Base-by-base conservation (phyloP, 805 yeast genomes). In the Kodamaea kakaduensis region DNA sequence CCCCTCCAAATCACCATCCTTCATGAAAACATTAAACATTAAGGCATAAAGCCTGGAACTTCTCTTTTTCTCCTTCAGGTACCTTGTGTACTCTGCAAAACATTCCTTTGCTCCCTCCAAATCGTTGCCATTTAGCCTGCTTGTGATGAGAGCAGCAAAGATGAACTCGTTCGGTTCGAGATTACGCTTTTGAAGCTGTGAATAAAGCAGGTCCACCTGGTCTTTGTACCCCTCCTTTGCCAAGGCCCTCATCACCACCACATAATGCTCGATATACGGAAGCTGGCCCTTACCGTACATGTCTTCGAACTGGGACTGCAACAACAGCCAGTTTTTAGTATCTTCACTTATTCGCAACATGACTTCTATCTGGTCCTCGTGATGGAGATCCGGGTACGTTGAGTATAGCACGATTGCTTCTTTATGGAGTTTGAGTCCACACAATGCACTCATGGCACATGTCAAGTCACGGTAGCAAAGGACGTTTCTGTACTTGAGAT, bases 231-330 rank as follows among this genome's bases (percentile, higher is more conserved):
- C 80, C 21, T 61, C 51, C 4, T 49, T 43, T 1, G 84, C 78
- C 41, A 84, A 58, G 0, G 83, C 77, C 35, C 64, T 57, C 73
- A 84, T 78, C 9, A 81, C 77, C 12, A 77, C 69, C 3, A 73
- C 65, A 50, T 82, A 83, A 45, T 82, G 85, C 18, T 52, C 48
- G 19, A 67, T 56, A 31, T 68, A 67, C 1, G 84, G 84, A 17
- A 74, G 54, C 26, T 71, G 61, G 1, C 76, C 78, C n/a, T 62
- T 54, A 1, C 74, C 77, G 46, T 75, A 74, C 52, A 73, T 62
- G 15, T 62, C 67, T 47, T 78, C 81, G 51, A 82, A 81, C 31
- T 73, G 72, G 9, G 56, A 45, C 51, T 77, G 81, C 39, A 84
- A 56, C 6, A 68, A 56, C 14, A 55, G 55, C 84, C 85, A 82